A percentile compares a stretch with the other conserved stretches of the same genome.
Evolutionary conservation across 2,329 filamentous ascomycete genomes (phyloP).

Genomic region (Xylariaceae sp.): DNA sequence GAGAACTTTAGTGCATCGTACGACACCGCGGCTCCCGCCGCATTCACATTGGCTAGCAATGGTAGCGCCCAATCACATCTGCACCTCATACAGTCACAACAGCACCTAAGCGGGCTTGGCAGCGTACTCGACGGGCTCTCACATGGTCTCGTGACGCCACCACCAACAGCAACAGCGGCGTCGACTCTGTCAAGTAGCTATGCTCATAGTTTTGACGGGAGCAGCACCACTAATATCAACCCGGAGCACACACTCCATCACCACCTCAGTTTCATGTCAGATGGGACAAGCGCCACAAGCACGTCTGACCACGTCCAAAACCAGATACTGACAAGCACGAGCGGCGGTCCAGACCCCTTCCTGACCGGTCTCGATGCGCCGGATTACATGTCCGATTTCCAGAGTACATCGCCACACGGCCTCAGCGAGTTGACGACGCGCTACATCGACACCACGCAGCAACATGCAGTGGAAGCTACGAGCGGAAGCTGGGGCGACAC

Average conservation of each 20-base stretch:
- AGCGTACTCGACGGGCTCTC: conserved; percentile 46
- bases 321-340: conserved; percentile 8
- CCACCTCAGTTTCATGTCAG: conserved; percentile 37
- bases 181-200: conserved; percentile 46
- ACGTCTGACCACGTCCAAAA: conserved; percentile 25
- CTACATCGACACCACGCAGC: conserved; percentile 7
- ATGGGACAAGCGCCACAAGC: conserved; percentile 29
- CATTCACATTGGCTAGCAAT: conserved; percentile 19
- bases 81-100: conserved; percentile 12
- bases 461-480: neutral
- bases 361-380: conserved; percentile 26
- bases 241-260: conserved; percentile 24
- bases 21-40: conserved; percentile 31
- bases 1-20: conserved; percentile 52
- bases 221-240: conserved; percentile 20
- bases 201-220: conserved; percentile 39
- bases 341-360: conserved; percentile 25
- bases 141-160: conserved; percentile 53
- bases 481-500: conserved; percentile 20
- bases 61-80: conserved; percentile 17
- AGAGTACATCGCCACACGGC: conserved; percentile 4
- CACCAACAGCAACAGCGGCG: conserved; percentile 52
- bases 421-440: conserved; percentile 12
- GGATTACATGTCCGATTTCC: conserved; percentile 16
- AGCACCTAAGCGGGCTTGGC: conserved; percentile 23